Base-by-base conservation (phyloP, 2,329 filamentous ascomycete species). In the Arthrobotrys sphaeroides region DNA sequence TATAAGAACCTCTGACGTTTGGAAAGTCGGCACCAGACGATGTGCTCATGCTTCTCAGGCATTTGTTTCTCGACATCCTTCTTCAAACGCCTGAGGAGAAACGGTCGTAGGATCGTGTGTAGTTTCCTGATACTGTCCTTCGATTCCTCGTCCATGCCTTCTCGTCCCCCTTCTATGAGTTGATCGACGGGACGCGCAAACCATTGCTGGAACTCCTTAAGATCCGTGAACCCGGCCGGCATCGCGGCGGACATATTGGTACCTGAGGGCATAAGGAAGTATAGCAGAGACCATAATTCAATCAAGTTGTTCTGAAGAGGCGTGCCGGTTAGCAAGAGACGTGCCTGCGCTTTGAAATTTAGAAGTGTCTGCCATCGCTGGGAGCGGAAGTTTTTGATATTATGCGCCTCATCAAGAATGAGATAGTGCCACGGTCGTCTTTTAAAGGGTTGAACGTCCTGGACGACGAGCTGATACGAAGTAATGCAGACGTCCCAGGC, bases 301-400 rank as follows among this genome's bases (percentile, higher is more conserved):
- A 94, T 96, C 3, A 99, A 86, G 77, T 97, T 98, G 83, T 99
- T 99, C 82, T 99, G 95, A 22, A 99, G 86, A 1, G 96, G 95
- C 0, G 95, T 99, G 69, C 95, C 95, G 0, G 95, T 99, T 9
- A 99, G 86, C 0, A 99, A 84, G 9, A 99, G 87, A 33, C 95
- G 89, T 26, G 94, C 90, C 77, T 91, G 90, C 0, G 95, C 98
- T 80, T 96, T 94, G 84, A 99, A 96, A 0, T 91, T 95, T 20
- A 99, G 88, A 77, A 99, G 87, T 0, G 93, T 94, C 82, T 98
- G 95, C 94, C 95, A 99, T 77, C 94, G 87, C 82, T 97, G 94
- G 1, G 94, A 97, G 80, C 96, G 94, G 86, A 98, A 99, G 83
- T 99, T 99, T 81, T 99, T 98, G 86, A 99, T 99, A 83, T 99